phyloP scores from a whole-genome alignment of 1,284 basidiomycete genomes.

The Ceratorhiza oryzae-sativae region DNA sequence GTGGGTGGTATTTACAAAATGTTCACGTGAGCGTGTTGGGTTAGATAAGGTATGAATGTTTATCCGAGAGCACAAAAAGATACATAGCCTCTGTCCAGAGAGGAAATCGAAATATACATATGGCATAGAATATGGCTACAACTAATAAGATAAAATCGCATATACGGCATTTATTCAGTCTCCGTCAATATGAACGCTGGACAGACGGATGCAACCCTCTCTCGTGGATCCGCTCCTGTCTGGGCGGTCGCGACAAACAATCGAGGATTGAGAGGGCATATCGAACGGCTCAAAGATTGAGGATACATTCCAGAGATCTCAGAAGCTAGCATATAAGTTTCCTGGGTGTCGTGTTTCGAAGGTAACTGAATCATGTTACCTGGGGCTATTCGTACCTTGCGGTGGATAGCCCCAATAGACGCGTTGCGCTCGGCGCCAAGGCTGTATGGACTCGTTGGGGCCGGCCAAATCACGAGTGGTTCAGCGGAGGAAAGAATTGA shows the following conservation, averaged over 20 bases:
- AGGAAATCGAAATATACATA: constrained; percentile 6
- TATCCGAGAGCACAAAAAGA: neutral
- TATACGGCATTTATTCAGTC: too few species aligned
- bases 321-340: constrained; percentile 15
- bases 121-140: neutral
- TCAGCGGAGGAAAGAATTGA: neutral
- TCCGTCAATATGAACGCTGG: neutral
- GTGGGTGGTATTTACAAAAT: neutral
- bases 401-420: neutral
- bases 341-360: neutral
- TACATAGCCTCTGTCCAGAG: constrained; percentile 10
- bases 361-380: constrained; percentile 16
- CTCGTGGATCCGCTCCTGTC: neutral
- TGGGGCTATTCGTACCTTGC: constrained; percentile 10
- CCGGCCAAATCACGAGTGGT: constrained; percentile 6
- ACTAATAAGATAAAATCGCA: too few species aligned
- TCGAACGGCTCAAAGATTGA: too few species aligned
- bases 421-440: neutral
- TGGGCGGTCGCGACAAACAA: neutral
- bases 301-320: neutral
- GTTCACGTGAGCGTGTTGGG: constrained; percentile 6
- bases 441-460: neutral
- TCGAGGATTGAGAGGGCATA: neutral
- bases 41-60: neutral
- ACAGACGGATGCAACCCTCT: neutral